Evolutionary conservation across 352 stramenopile species (phyloP), one percentile per base, ranked within the genome.

Genomic region (Globisporangium canariense): DNA sequence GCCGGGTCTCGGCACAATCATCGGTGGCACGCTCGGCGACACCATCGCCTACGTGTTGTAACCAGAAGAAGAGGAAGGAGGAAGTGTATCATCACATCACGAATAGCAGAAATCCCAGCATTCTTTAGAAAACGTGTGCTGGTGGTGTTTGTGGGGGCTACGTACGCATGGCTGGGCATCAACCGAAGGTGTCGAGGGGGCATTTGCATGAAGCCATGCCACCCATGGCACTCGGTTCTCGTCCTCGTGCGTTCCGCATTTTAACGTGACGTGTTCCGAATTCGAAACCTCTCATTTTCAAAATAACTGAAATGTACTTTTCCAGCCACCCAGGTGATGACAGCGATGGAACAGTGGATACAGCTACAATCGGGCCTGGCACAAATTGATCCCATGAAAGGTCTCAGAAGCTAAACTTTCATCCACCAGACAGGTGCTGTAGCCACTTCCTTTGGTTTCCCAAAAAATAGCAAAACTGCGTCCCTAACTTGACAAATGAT

Each of bases 11-110:
- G 86, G 86, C 70, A 94, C 86, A 49, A 73, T 93, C 46, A 79
- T 94, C 63, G 86, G 86, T 32, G 83, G 82, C 30, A 89, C 79
- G 57, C 66, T 94, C 22, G 86, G 86, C 43, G 86, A 94, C 63
- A 83, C 83, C n/a, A 78, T 93, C 65, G 83, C 70, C 18, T 94
- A 94, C 76, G 72, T 90, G n/a, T 32, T 66, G n/a, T 66, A 66
- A 38, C 4, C 7, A 18, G 43, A 28, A 8, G 14, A n/a, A 22
- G 14, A 7, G 16, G 13, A 47, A 8, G 32, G 7, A 36, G 4
- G 32, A 36, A 36, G 25, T 28, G 40, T 22, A 22, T 47, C 41
- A 20, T n/a, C 14, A 9, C 41, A 20, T 47, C 41, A 14, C 41
- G 41, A 47, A 8, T 20, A 41, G 3, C 36, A 41, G 4, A 41